Percentiles rank a stretch among this genome's conserved stretches.
phyloP scores from a whole-genome alignment of 768 basidiomycete genomes.

The Boletus rubescentipes region DNA sequence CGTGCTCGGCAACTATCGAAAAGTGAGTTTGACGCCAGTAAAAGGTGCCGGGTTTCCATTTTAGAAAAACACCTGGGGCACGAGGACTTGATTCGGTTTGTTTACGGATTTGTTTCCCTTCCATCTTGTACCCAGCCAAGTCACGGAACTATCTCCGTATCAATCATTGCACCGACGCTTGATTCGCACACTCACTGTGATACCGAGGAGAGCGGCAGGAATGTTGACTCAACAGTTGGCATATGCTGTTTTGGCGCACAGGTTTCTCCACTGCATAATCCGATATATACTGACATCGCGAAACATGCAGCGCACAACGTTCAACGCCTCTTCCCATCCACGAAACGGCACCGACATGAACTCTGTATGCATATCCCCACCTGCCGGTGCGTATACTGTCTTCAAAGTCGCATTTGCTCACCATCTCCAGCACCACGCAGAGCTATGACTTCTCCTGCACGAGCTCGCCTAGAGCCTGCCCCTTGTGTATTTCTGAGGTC shows the following conservation, averaged over 20 bases:
- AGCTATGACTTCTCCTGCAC: conserved; percentile 6
- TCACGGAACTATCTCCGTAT: too few relatives aligned
- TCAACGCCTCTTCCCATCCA: background rate
- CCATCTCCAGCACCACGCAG: conserved; percentile 5
- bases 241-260: conserved; percentile 7
- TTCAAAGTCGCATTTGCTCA: background rate
- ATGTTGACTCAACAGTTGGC: background rate
- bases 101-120: background rate
- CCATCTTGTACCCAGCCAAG: background rate
- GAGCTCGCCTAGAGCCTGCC: conserved; percentile 11
- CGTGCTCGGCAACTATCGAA: too few relatives aligned
- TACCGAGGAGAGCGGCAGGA: background rate
- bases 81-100: too few relatives aligned
- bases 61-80: too few relatives aligned
- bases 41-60: too few relatives aligned
- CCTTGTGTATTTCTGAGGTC: conserved; percentile 14
- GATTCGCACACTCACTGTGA: background rate
- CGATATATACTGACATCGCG: background rate
- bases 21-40: too few relatives aligned
- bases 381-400: conserved; percentile 1
- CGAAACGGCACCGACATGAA: conserved; percentile 6
- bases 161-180: too few relatives aligned
- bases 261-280: background rate
- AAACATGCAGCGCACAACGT: background rate
- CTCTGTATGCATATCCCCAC: background rate